phyloP scores from a whole-genome alignment of 495 filamentous ascomycete genomes.

The Parathielavia appendiculata region DNA sequence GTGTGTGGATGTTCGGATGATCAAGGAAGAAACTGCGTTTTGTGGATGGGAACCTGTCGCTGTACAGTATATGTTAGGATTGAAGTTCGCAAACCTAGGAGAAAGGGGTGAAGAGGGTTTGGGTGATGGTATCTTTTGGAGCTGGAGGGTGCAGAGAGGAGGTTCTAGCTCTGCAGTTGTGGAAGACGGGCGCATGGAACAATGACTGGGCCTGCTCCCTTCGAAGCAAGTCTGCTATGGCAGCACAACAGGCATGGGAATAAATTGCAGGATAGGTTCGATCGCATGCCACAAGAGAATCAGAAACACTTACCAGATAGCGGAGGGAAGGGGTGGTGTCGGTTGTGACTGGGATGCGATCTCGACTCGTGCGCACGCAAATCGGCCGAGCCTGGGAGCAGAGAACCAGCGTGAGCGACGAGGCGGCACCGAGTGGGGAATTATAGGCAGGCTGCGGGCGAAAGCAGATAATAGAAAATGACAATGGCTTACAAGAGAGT shows the following conservation, averaged over 20 bases:
- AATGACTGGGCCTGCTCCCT: not conserved
- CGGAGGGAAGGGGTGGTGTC: slow-evolving; percentile 33
- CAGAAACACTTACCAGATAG: slow-evolving; percentile 38
- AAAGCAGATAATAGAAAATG: slow-evolving; percentile 14
- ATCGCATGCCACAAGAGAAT: slow-evolving; percentile 37
- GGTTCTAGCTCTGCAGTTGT: not conserved
- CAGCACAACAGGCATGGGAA: slow-evolving; percentile 20
- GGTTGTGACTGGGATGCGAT: slow-evolving; percentile 23
- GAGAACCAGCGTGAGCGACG: slow-evolving; percentile 24
- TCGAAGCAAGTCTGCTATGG: not conserved
- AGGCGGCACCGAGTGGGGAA: slow-evolving; percentile 4
- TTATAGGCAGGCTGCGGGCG: slow-evolving; percentile 3
- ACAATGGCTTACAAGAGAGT: slow-evolving; percentile 26
- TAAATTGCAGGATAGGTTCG: slow-evolving; percentile 18
- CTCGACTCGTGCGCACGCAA: slow-evolving; percentile 25
- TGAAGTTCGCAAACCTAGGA: not conserved
- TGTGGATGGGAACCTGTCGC: not conserved
- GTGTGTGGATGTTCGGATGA: not conserved
- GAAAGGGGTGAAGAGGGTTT: not conserved
- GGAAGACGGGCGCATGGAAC: slow-evolving; percentile 15
- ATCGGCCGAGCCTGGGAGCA: slow-evolving; percentile 9
- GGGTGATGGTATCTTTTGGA: not conserved
- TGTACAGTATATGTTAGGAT: not conserved
- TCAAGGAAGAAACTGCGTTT: not conserved
- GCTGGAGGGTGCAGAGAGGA: not conserved